These are phyloP conservation scores for Verticillium nubilum DNA, from an alignment of 2,329 filamentous ascomycete genomes.

Conservation along the genomic window DNA sequence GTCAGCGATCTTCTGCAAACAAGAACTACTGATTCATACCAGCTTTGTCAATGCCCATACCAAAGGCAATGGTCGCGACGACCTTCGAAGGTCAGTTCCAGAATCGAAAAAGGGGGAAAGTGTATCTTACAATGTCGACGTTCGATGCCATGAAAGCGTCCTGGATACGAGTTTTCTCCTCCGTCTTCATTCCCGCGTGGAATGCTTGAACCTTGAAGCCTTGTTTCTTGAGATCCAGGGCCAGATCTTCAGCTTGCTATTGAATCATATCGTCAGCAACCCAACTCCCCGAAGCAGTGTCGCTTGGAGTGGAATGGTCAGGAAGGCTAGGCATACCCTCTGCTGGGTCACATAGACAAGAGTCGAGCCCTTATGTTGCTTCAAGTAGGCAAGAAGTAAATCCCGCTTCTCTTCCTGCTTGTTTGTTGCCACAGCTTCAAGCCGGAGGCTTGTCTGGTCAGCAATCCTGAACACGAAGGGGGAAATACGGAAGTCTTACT, in stretches of 20 bases:
- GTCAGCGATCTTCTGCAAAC: neutral
- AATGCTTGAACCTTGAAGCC: conserved; percentile 39
- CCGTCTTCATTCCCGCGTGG: conserved; percentile 43
- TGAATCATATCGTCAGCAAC: conserved; percentile 5
- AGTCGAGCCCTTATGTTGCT: conserved; percentile 44
- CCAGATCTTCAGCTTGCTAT: conserved; percentile 39
- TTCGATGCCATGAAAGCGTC: conserved; percentile 44
- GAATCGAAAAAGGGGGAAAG: too few species aligned
- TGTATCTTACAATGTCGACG: conserved; percentile 25
- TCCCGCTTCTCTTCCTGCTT: conserved; percentile 38
- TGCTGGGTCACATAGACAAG: conserved; percentile 58
- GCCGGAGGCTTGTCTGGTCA: conserved; percentile 31
- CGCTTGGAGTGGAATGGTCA: too few species aligned
- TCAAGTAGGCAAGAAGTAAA: conserved; percentile 41
- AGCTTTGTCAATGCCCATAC: conserved; percentile 54
- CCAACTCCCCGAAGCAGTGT: neutral
- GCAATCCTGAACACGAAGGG: neutral
- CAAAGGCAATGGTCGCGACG: conserved; percentile 53
- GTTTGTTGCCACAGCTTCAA: conserved; percentile 40
- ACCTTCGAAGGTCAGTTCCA: conserved; percentile 18
- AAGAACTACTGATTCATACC: conserved; percentile 7
- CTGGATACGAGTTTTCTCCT: conserved; percentile 39
- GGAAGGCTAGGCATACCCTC: conserved; percentile 27
- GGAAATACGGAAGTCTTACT: conserved; percentile 22
- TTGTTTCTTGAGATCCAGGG: conserved; percentile 25